These are phyloP conservation scores for Anthostomella pinea DNA, from an alignment of 2,329 filamentous ascomycete genomes.

Conservation along the genomic window DNA sequence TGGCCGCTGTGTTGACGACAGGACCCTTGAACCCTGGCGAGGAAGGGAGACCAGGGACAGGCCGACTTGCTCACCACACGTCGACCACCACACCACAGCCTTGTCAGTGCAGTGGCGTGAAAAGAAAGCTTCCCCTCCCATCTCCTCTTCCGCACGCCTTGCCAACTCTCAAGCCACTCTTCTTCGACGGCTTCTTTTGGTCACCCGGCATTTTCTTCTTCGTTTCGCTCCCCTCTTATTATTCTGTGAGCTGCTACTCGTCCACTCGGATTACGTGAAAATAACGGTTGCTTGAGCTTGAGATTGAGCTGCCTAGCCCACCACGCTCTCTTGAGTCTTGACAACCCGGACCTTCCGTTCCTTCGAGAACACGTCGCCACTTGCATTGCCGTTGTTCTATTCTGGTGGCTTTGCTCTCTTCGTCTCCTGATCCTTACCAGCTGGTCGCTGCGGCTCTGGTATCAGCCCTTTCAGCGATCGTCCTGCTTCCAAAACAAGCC, in stretches of 20 bases:
- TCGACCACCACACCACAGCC: constrained; percentile 32
- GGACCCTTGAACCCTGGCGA: constrained; percentile 26
- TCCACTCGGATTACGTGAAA: neutral
- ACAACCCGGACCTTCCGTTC: no score
- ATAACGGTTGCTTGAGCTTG: no score
- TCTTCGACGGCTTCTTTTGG: constrained; percentile 14
- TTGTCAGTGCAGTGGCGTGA: constrained; percentile 30
- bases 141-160: constrained; percentile 19
- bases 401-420: constrained; percentile 11
- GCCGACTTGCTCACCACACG: constrained; percentile 24
- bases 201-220: constrained; percentile 11
- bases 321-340: no score
- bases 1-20: constrained; percentile 16
- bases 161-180: constrained; percentile 27
- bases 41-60: constrained; percentile 22
- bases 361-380: neutral
- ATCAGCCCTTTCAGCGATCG: constrained; percentile 41
- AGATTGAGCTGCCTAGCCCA: constrained; percentile 11
- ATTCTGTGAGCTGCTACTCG: neutral
- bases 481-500: constrained; percentile 39
- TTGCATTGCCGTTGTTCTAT: constrained; percentile 1
- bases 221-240: constrained; percentile 11
- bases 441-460: constrained; percentile 34
- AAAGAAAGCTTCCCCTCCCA: constrained; percentile 29
- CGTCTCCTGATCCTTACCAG: constrained; percentile 21